Base-by-base conservation (phyloP, 371 early-diverging fungal species). In the Parasitella parasitica region DNA sequence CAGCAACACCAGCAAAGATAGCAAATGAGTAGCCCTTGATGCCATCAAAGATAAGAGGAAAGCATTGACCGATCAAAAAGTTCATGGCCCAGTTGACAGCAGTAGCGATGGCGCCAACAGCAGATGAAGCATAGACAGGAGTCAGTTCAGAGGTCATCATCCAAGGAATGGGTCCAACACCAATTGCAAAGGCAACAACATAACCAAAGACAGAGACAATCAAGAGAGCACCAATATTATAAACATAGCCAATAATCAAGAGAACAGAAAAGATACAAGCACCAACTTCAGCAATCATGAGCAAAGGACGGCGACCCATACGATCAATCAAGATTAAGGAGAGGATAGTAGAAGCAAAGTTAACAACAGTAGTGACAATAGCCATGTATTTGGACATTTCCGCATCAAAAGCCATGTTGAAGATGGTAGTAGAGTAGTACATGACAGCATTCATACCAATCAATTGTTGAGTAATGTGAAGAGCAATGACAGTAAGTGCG, bases 91-190 rank as follows among this genome's bases (percentile, higher is more conserved):
- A 89, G 64, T 91, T 89, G 15, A 84, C 66, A 2, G 77, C 77
- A 0, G 86, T 83, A 6, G 86, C 84, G 1, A 82, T 55, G 12
- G 71, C 65, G 46, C 70, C 73, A 18, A 75, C 70, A 16, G 83
- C 75, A 4, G 86, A 81, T 15, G 84, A 84, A 4, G 87, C 69
- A 22, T 83, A 80, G 0, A 82, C 82, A 13, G 90, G 87, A 51
- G 87, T 76, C 59, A 92, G 68, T 61, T 91, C 91, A 1, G 88
- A 81, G 5, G 83, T 83, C 18, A 90, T 66, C 55, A 91, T 66
- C 90, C 93, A 94, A 11, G 93, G 90, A 53, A 93, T 89, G 0
- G 89, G 87, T 15, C 93, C 91, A 12, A 94, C 68, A 3, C 93
- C 97, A 34, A 95, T 68, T 26, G 91, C 90, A 76, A 91, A 96